Evolutionary conservation across 108 stramenopile genomes (phyloP).

Genomic region (Licmophora abbreviata): DNA sequence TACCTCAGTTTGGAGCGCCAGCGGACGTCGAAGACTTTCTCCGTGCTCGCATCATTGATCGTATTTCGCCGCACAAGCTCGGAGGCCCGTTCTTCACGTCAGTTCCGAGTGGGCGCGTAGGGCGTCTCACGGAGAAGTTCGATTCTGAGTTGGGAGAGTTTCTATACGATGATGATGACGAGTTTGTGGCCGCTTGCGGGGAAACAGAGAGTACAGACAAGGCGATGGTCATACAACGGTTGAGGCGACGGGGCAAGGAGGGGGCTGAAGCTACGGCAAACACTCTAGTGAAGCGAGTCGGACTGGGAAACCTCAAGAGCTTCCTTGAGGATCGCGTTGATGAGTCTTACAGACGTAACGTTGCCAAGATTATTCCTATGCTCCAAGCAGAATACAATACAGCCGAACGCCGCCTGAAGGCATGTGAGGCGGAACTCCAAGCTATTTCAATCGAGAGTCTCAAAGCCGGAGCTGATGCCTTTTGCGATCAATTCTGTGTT

Average conservation of each 20-base stretch:
- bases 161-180: constrained; percentile 70
- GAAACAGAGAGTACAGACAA: constrained; percentile 55
- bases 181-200: constrained; percentile 58
- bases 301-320: constrained; percentile 66
- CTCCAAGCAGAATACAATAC: constrained; percentile 73
- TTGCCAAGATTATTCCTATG: constrained; percentile 86
- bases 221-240: constrained; percentile 24
- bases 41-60: constrained; percentile 54
- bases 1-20: constrained; percentile 83
- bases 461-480: constrained; percentile 67
- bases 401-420: constrained; percentile 56
- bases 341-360: constrained; percentile 85
- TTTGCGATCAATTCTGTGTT: constrained; percentile 82
- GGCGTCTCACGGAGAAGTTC: constrained; percentile 14
- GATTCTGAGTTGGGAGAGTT: constrained; percentile 28
- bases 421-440: constrained; percentile 71
- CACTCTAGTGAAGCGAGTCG: constrained; percentile 41
- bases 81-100: constrained; percentile 92
- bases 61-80: constrained; percentile 75
- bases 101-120: constrained; percentile 86
- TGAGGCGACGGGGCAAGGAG: constrained; percentile 20
- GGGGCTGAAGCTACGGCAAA: constrained; percentile 19
- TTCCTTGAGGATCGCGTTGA: constrained; percentile 88
- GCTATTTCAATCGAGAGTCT: constrained; percentile 76
- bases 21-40: constrained; percentile 81